phyloP scores from a whole-genome alignment of 768 basidiomycete genomes.

The Roridomyces roridus region DNA sequence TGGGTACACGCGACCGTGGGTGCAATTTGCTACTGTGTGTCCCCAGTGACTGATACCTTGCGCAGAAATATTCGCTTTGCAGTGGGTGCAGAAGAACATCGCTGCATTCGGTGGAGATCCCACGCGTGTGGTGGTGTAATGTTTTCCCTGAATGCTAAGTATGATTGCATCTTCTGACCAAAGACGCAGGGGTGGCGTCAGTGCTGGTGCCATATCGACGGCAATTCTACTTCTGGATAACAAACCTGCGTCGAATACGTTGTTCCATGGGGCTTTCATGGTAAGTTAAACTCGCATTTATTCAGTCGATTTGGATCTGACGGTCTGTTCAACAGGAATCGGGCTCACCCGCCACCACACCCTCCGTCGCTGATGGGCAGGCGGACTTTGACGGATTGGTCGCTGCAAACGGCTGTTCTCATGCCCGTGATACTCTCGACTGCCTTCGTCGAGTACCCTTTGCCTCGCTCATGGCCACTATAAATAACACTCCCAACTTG shows the following conservation, averaged over 20 bases:
- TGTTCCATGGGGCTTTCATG: conserved; percentile 6
- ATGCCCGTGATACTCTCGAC: conserved; percentile 30
- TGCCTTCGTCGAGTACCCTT: conserved; percentile 40
- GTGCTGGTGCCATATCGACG: not conserved
- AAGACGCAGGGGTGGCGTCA: conserved; percentile 5
- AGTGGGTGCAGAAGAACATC: conserved; percentile 44
- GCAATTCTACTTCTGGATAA: not conserved
- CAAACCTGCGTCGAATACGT: not conserved
- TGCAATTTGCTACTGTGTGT: conserved; percentile 14
- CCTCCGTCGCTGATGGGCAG: not conserved
- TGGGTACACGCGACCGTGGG: conserved; percentile 57
- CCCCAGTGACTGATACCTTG: not conserved
- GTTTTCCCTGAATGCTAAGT: no score
- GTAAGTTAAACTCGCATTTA: not conserved
- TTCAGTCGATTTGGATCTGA: not conserved
- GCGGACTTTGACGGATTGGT: not conserved
- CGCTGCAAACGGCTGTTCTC: conserved; percentile 26
- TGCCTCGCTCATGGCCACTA: conserved; percentile 34
- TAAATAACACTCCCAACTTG: conserved; percentile 36
- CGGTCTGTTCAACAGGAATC: not conserved
- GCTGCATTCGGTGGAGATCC: conserved; percentile 43
- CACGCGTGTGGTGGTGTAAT: conserved; percentile 7
- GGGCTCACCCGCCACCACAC: not conserved
- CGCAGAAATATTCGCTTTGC: conserved; percentile 29
- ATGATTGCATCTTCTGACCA: no score